Evolutionary conservation across 352 stramenopile genomes (phyloP), one percentile per base, ranked within the genome.

Genomic region (Pythium aphanidermatum): DNA sequence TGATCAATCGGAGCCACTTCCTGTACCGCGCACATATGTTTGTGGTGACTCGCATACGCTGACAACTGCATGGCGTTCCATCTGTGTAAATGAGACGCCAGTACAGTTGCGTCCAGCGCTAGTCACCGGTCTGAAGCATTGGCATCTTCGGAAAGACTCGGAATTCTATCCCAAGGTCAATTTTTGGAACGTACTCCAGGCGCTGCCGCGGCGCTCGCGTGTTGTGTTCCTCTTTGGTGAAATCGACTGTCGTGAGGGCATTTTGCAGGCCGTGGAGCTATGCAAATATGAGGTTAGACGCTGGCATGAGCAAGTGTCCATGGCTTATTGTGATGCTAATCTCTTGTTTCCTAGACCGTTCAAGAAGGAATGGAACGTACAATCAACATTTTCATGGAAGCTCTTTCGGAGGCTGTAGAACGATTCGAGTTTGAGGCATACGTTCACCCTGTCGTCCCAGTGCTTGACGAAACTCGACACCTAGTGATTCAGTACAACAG

Each of bases 231-330:
- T 96, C 29, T 86, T 97, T 62, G 92, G 95, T 25, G 95, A 98
- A 62, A 98, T 98, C 46, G 95, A 98, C 51, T 98, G 92, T 52
- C 72, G 95, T 11, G 92, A 98, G 63, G 95, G 92, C 14, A 86
- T 97, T 29, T 50, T 96, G 7, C 44, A 84, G 2, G 86, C 87
- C 3, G 83, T 96, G 14, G 81, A 96, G 41, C 84, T 85, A 38
- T 88, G 75, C 47, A 83, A 83, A 43, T 96, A 96, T 46, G 67
- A 92, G 68, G 78, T 91, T 45, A 30, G 46, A 52, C 6, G 16
- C n/a, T 32, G n/a, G n/a, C n/a, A n/a, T n/a, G n/a, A n/a, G n/a
- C n/a, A n/a, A n/a, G n/a, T n/a, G n/a, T n/a, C n/a, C n/a, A n/a
- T n/a, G n/a, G n/a, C n/a, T n/a, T n/a, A n/a, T n/a, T n/a, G n/a